Evolutionary conservation across 2,329 filamentous ascomycete species (phyloP).

Genomic region (Fusarium fujikuroi): DNA sequence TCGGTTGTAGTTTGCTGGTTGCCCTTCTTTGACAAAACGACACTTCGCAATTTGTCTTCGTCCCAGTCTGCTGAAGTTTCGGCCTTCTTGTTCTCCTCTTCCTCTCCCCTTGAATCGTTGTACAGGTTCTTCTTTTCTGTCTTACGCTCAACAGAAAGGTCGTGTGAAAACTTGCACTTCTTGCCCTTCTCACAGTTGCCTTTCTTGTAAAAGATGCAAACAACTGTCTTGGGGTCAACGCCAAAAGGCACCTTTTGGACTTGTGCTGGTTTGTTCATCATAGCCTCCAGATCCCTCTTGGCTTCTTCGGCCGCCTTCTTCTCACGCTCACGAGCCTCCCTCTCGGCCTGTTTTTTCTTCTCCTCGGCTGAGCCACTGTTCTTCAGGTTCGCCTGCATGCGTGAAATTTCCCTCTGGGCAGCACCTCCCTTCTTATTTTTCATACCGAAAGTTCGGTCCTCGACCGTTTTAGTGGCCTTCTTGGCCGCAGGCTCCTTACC

Average conservation of each 20-base stretch:
- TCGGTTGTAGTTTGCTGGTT: slow-evolving; percentile 96
- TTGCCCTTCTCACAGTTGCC: slow-evolving; percentile 96
- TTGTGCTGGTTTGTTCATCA: slow-evolving; percentile 92
- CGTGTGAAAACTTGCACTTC: slow-evolving; percentile 98
- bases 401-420: slow-evolving; percentile 90
- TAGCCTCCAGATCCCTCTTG: slow-evolving; percentile 79
- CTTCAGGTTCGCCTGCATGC: slow-evolving; percentile 78
- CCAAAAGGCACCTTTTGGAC: slow-evolving; percentile 98
- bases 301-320: slow-evolving; percentile 91
- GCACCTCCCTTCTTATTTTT: slow-evolving; percentile 98
- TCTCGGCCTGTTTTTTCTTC: slow-evolving; percentile 80
- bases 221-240: slow-evolving; percentile 95
- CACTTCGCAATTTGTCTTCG: slow-evolving; percentile 91
- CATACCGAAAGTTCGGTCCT: slow-evolving; percentile 99
- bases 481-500: slow-evolving; percentile 65
- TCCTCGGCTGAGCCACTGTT: slow-evolving; percentile 84
- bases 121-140: slow-evolving; percentile 93
- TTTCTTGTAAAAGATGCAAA: slow-evolving; percentile 98
- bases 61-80: slow-evolving; percentile 98
- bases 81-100: slow-evolving; percentile 81
- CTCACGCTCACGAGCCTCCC: slow-evolving; percentile 78
- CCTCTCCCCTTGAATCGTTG: slow-evolving; percentile 78
- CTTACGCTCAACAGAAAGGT: slow-evolving; percentile 89
- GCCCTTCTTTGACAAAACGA: slow-evolving; percentile 95
- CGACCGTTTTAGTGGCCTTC: slow-evolving; percentile 74